Evolutionary conservation across 2,329 filamentous ascomycete species (phyloP).

Genomic region (Microdochium trichocladiopsis): DNA sequence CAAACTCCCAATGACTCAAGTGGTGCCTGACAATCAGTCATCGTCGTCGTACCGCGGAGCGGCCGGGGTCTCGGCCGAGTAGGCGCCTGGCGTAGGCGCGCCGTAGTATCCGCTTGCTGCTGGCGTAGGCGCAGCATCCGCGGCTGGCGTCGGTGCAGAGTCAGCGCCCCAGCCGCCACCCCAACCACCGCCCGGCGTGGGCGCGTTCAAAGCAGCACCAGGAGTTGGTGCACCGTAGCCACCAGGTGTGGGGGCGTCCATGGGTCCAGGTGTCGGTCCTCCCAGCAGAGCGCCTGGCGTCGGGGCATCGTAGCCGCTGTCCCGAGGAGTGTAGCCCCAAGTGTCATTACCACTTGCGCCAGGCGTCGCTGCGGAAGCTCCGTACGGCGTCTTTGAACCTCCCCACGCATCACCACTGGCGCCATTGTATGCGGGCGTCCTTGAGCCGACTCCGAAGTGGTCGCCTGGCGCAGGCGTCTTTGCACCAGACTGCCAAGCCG

Average conservation of each 20-base stretch:
- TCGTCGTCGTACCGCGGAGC: conserved; percentile 49
- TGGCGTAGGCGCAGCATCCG: conserved; percentile 57
- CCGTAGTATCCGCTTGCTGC: conserved; percentile 55
- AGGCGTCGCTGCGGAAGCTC: conserved; percentile 50
- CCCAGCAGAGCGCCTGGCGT: conserved; percentile 52
- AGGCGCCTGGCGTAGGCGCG: conserved; percentile 60
- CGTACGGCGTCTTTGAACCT: conserved; percentile 74
- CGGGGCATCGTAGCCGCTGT: conserved; percentile 59
- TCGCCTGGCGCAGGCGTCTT: conserved; percentile 59
- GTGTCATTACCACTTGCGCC: conserved; percentile 50
- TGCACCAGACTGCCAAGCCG: conserved; percentile 71
- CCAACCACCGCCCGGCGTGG: conserved; percentile 62
- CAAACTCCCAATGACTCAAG: neutral
- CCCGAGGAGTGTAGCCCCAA: conserved; percentile 52
- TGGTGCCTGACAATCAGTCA: no score
- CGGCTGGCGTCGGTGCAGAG: conserved; percentile 59
- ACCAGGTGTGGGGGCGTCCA: conserved; percentile 66
- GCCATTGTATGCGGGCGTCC: conserved; percentile 54
- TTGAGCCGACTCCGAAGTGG: conserved; percentile 60
- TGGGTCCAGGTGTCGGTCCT: conserved; percentile 53
- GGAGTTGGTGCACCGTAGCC: conserved; percentile 60
- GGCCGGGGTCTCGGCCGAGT: conserved; percentile 52
- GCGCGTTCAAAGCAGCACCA: conserved; percentile 48
- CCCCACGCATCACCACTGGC: conserved; percentile 52
- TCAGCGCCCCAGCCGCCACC: conserved; percentile 53